phyloP scores from a whole-genome alignment of 306 rosid genomes.

The Rosa rugosa region DNA sequence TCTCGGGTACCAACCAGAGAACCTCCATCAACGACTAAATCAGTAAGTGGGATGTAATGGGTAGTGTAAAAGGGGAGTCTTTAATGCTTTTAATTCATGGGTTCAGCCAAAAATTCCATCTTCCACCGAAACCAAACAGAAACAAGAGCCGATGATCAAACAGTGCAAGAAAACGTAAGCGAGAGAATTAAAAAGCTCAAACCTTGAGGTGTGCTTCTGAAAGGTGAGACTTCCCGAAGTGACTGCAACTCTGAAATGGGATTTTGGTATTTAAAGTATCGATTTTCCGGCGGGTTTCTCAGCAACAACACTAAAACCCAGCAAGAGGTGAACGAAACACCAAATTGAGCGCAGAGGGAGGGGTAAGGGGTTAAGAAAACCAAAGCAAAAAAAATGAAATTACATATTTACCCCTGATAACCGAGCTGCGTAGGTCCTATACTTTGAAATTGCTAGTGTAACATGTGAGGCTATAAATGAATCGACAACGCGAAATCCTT shows the following conservation, averaged over 20 bases:
- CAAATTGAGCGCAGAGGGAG: neutral
- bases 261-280: neutral
- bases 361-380: neutral
- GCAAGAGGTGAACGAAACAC: neutral
- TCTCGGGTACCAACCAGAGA: neutral
- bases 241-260: neutral
- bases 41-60: neutral
- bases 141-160: neutral
- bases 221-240: neutral
- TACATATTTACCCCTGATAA: neutral
- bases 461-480: no score
- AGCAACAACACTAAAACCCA: neutral
- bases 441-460: no score
- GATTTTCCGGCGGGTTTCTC: neutral
- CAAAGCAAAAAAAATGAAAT: no score
- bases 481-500: no score
- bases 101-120: neutral
- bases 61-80: neutral
- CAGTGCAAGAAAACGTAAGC: neutral
- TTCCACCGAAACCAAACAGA: neutral
- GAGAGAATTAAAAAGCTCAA: neutral
- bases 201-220: neutral
- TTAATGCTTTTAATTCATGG: neutral
- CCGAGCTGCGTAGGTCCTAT: no score
- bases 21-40: neutral